Conservation (phyloP, 2,329 filamentous ascomycete species). For the Aspergillus phoenicis region DNA sequence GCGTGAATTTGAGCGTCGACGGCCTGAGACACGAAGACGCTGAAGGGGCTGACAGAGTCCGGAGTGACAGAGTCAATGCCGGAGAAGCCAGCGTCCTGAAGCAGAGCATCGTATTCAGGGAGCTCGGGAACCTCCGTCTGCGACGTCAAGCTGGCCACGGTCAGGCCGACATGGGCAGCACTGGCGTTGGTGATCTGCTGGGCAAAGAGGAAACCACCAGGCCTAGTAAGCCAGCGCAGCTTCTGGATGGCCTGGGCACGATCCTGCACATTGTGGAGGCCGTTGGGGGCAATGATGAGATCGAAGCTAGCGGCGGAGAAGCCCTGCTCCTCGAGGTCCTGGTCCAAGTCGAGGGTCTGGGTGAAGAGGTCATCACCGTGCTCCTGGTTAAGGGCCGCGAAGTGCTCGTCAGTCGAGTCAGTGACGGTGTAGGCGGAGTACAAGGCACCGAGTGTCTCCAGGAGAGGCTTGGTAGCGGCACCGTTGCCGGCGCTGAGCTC, state of each 20-base stretch:
- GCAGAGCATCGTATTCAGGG: constrained; percentile 10
- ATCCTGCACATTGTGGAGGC: constrained; percentile 43
- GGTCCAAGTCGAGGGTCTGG: constrained; percentile 35
- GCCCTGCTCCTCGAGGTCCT: constrained; percentile 35
- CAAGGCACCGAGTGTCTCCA: constrained; percentile 32
- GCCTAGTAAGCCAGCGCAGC: constrained; percentile 39
- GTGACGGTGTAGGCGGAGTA: constrained; percentile 49
- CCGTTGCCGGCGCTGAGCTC: constrained; percentile 51
- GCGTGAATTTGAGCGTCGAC: constrained; percentile 31
- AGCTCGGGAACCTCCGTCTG: not conserved
- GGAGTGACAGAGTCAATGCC: constrained; percentile 20
- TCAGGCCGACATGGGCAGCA: not conserved
- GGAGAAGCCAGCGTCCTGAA: constrained; percentile 12
- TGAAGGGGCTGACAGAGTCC: constrained; percentile 16
- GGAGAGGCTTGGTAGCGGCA: constrained; percentile 42
- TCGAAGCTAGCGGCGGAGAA: constrained; percentile 35
- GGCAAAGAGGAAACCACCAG: constrained; percentile 42
- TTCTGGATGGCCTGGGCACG: constrained; percentile 33
- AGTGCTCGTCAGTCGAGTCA: constrained; percentile 49
- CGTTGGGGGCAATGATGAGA: constrained; percentile 42
- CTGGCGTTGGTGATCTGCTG: constrained; percentile 1
- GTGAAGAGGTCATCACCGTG: constrained; percentile 34
- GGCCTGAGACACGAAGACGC: constrained; percentile 38
- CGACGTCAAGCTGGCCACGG: not conserved
- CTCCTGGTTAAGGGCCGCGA: constrained; percentile 35